Percentiles rank a stretch among this genome's conserved stretches.
phyloP scores from a whole-genome alignment of 768 basidiomycete species.

The Naematelia aurantialba region DNA sequence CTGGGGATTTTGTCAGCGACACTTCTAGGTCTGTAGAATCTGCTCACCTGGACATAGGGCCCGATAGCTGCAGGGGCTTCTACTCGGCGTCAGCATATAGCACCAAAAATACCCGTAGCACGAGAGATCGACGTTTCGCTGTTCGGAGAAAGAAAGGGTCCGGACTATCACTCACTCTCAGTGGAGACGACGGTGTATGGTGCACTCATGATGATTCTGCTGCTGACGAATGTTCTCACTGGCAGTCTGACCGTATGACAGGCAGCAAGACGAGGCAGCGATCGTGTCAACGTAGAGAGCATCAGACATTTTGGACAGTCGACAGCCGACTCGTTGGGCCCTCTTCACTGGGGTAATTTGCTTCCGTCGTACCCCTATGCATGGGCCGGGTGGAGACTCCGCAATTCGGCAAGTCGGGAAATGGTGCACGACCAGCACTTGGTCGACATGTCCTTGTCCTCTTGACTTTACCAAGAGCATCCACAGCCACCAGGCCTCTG shows the following conservation, averaged over 20 bases:
- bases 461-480: too few species aligned
- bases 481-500: too few species aligned
- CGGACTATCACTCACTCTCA: slow-evolving; percentile 41
- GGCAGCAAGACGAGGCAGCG: neutral
- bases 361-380: too few species aligned
- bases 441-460: too few species aligned
- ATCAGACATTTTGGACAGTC: neutral
- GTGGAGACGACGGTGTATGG: slow-evolving; percentile 49
- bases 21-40: neutral
- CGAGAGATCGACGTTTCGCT: too few species aligned
- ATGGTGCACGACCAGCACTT: too few species aligned
- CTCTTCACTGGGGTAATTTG: neutral
- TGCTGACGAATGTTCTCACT: neutral
- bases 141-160: too few species aligned
- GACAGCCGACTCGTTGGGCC: neutral
- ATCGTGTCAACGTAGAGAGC: neutral
- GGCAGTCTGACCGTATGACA: neutral
- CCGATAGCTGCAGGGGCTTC: slow-evolving; percentile 52
- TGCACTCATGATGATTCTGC: slow-evolving; percentile 25
- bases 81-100: slow-evolving; percentile 18
- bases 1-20: slow-evolving; percentile 54
- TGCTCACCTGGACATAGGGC: slow-evolving; percentile 59
- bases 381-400: too few species aligned
- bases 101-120: too few species aligned
- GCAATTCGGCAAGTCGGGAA: too few species aligned